phyloP scores from a whole-genome alignment of 2,329 filamentous ascomycete species.

The Penicillium sp. region DNA sequence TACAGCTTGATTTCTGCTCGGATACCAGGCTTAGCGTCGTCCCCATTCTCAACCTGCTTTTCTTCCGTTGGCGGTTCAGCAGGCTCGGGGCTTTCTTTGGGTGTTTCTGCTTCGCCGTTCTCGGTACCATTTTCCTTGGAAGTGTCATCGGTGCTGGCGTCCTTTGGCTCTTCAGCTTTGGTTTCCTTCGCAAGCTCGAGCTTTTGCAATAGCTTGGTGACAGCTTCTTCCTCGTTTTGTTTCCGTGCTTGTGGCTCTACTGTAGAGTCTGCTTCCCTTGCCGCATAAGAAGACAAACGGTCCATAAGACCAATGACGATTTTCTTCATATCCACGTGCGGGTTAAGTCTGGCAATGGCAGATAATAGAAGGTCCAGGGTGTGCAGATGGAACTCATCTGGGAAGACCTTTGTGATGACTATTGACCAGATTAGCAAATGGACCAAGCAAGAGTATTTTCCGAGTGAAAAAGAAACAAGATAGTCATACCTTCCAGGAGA shows the following conservation, averaged over 20 bases:
- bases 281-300: conserved; percentile 88
- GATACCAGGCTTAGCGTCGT: conserved; percentile 38
- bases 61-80: conserved; percentile 28
- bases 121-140: conserved; percentile 36
- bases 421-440: conserved; percentile 26
- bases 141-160: conserved; percentile 34
- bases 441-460: background rate
- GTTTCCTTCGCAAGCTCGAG: conserved; percentile 65
- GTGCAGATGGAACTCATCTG: conserved; percentile 96
- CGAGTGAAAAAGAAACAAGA: background rate
- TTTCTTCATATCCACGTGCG: conserved; percentile 94
- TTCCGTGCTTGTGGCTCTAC: conserved; percentile 70
- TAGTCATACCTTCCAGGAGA: conserved; percentile 68
- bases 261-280: conserved; percentile 72
- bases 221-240: conserved; percentile 79
- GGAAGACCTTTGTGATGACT: conserved; percentile 98
- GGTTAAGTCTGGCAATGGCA: conserved; percentile 87
- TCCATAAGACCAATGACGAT: conserved; percentile 99
- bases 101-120: conserved; percentile 37
- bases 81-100: conserved; percentile 25
- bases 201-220: conserved; percentile 73
- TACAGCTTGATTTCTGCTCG: conserved; percentile 78
- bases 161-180: conserved; percentile 39
- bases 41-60: conserved; percentile 33
- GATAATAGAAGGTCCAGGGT: conserved; percentile 93